Conservation (phyloP, 768 basidiomycete species). For the Lactarius hengduanensis region DNA sequence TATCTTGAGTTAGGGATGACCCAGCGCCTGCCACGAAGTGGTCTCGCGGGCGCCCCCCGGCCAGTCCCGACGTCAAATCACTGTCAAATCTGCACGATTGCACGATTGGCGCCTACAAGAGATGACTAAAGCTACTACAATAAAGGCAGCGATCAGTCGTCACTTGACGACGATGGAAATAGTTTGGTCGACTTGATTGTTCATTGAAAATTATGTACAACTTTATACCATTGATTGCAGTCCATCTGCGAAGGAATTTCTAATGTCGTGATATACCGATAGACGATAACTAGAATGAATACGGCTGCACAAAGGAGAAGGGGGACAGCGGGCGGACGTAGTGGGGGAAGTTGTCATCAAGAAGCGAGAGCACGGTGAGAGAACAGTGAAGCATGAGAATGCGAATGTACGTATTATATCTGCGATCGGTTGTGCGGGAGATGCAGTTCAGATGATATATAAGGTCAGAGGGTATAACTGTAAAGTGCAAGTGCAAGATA, state of each 20-base stretch:
- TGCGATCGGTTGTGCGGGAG: constrained; percentile 15
- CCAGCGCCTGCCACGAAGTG: not conserved
- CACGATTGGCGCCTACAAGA: not conserved
- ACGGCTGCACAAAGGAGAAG: constrained; percentile 12
- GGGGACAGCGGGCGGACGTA: constrained; percentile 6
- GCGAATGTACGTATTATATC: constrained; percentile 23
- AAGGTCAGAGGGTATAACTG: constrained; percentile 25
- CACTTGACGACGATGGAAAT: not conserved
- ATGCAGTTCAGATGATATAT: constrained; percentile 21
- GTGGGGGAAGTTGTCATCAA: constrained; percentile 16
- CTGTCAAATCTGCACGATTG: not conserved
- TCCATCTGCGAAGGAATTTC: constrained; percentile 17
- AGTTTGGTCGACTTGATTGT: not conserved
- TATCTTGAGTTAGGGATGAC: not conserved
- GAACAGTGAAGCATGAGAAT: constrained; percentile 19
- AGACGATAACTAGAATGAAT: constrained; percentile 20
- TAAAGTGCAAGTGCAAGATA: constrained; percentile 22
- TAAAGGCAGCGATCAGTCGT: no score
- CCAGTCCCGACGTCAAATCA: not conserved
- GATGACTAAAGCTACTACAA: not conserved
- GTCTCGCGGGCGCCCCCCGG: not conserved
- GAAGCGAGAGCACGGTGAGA: constrained; percentile 16
- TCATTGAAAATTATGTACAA: not conserved
- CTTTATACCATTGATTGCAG: not conserved
- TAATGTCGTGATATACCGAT: constrained; percentile 26